A percentile compares a stretch with the other conserved stretches of the same genome.
Evolutionary conservation across 331 rosid genomes (phyloP).

Genomic region (Prunus yedoensis): DNA sequence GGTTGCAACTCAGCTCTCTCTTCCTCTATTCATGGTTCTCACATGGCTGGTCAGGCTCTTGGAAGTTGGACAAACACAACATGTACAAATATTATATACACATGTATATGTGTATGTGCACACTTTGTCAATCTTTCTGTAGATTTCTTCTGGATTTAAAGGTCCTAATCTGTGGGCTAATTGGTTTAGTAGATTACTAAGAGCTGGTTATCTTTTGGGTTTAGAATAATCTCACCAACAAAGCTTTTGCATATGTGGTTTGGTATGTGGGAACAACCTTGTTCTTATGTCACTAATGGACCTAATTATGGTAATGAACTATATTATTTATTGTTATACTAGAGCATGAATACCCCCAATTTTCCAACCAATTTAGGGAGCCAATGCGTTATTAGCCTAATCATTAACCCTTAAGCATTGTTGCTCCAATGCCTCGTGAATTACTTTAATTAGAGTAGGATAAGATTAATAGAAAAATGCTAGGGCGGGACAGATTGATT

Average conservation of each 20-base stretch:
- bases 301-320: neutral
- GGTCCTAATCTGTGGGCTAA: neutral
- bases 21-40: constrained; percentile 35
- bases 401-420: no score
- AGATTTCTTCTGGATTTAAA: neutral
- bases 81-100: neutral
- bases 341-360: no score
- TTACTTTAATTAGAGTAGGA: no score
- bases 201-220: no score
- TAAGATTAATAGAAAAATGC: no score
- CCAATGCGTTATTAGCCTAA: no score
- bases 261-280: neutral
- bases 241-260: neutral
- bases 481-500: no score
- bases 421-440: no score
- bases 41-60: constrained; percentile 31
- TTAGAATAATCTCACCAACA: neutral
- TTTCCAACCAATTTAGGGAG: no score
- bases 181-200: neutral
- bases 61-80: neutral
- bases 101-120: no score
- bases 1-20: constrained; percentile 15
- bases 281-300: neutral
- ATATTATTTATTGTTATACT: no score
- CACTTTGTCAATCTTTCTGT: no score